These are phyloP conservation scores for Thielaviopsis populi DNA, from an alignment of 2,329 filamentous ascomycete genomes.

Conservation along the genomic window DNA sequence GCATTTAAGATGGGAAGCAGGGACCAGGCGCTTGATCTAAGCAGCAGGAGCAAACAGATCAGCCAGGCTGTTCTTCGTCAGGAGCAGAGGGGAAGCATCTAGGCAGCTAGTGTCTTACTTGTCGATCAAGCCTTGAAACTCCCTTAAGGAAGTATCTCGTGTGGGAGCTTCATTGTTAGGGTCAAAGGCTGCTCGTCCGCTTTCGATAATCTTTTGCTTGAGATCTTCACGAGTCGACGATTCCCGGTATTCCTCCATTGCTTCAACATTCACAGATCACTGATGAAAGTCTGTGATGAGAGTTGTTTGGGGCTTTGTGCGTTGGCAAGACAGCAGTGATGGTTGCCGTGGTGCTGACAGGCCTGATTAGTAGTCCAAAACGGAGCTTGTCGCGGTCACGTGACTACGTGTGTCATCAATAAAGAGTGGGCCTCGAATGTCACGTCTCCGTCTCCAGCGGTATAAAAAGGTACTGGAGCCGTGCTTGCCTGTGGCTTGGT, in stretches of 20 bases:
- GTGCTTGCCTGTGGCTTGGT: background rate
- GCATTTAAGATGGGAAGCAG: conserved; percentile 48
- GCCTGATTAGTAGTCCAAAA: no score
- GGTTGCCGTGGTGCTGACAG: no score
- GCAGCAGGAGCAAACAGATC: background rate
- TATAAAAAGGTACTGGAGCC: background rate
- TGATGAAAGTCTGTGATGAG: conserved; percentile 5
- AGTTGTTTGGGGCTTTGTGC: background rate
- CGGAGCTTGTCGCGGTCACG: background rate
- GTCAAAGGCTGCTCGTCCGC: conserved; percentile 35
- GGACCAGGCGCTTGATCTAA: conserved; percentile 30
- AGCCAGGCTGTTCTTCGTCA: background rate
- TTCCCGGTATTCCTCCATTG: conserved; percentile 23
- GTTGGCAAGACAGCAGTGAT: background rate
- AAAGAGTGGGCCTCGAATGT: background rate
- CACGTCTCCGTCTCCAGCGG: background rate
- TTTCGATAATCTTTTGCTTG: conserved; percentile 21
- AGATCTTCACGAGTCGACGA: conserved; percentile 8
- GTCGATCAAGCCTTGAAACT: conserved; percentile 35
- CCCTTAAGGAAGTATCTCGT: conserved; percentile 25
- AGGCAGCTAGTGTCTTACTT: conserved; percentile 25
- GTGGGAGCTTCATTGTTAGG: conserved; percentile 26
- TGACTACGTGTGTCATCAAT: background rate
- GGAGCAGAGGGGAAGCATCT: background rate
- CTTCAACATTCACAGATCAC: conserved; percentile 17